These are phyloP conservation scores for Phaeosphaeriaceae sp. DNA, from an alignment of 2,329 filamentous ascomycete species.

Conservation along the genomic window DNA sequence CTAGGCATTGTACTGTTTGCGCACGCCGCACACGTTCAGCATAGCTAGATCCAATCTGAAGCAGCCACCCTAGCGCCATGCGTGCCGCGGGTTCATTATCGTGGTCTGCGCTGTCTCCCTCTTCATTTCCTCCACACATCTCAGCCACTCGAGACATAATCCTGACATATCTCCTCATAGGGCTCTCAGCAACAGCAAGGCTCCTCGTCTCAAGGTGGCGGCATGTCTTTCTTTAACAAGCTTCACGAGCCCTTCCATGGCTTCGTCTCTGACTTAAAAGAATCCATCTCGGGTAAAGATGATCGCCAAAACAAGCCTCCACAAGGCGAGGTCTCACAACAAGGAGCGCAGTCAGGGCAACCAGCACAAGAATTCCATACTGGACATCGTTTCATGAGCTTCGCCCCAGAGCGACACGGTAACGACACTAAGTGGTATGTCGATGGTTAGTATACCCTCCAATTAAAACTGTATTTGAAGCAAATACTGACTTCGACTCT, in stretches of 20 bases:
- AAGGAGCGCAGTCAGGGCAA: constrained; percentile 16
- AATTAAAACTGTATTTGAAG: constrained; percentile 3
- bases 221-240: constrained; percentile 60
- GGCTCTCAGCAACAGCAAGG: constrained; percentile 29
- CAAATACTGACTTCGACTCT: background rate
- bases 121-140: constrained; percentile 1
- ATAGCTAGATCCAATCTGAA: constrained; percentile 17
- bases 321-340: constrained; percentile 30
- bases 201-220: constrained; percentile 34
- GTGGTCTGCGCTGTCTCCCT: constrained; percentile 4
- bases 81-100: background rate
- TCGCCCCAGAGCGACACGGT: constrained; percentile 74
- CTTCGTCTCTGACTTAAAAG: constrained; percentile 59
- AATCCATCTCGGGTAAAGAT: constrained; percentile 55
- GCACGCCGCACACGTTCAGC: constrained; percentile 16
- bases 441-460: constrained; percentile 59
- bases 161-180: constrained; percentile 17
- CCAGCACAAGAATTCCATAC: constrained; percentile 48
- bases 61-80: constrained; percentile 19
- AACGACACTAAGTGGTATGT: constrained; percentile 87
- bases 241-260: constrained; percentile 60
- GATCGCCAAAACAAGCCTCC: constrained; percentile 49
- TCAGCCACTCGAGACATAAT: constrained; percentile 1
- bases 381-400: constrained; percentile 64
- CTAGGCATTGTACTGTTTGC: constrained; percentile 20